Conservation (phyloP, 257 asterid species). For the Solanum medicagineum region DNA sequence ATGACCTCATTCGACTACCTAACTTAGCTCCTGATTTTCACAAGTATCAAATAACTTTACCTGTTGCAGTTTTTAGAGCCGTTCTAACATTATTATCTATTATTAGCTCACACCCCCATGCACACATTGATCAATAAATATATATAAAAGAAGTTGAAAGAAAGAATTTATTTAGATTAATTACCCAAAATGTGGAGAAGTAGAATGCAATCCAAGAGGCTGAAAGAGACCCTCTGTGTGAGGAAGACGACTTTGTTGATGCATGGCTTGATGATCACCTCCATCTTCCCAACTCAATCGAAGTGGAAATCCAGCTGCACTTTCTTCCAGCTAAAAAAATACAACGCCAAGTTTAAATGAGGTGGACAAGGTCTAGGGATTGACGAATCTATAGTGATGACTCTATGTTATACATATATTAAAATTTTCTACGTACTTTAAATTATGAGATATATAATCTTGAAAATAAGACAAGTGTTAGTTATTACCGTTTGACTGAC, state of each 20-base stretch:
- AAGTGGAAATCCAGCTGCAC: not conserved
- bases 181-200: slow-evolving; percentile 3
- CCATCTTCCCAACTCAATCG: slow-evolving; percentile 8
- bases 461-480: not conserved
- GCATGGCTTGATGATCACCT: not conserved
- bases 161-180: not conserved
- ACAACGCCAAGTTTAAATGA: not conserved
- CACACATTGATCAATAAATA: not conserved
- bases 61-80: not conserved
- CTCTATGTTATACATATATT: too few species aligned
- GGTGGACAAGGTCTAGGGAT: too few species aligned
- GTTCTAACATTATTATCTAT: not conserved
- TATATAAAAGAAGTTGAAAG: not conserved
- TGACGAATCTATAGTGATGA: too few species aligned
- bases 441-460: not conserved
- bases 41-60: not conserved
- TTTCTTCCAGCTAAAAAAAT: not conserved
- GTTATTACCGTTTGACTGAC: not conserved
- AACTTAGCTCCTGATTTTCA: too few species aligned
- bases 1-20: too few species aligned
- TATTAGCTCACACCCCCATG: not conserved
- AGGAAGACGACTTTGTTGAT: not conserved
- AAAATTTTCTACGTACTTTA: too few species aligned
- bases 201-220: slow-evolving; percentile 1
- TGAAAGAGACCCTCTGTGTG: slow-evolving; percentile 5